These are phyloP conservation scores for Trichoderma erinaceum DNA, from an alignment of 495 filamentous ascomycete genomes.

Conservation along the genomic window DNA sequence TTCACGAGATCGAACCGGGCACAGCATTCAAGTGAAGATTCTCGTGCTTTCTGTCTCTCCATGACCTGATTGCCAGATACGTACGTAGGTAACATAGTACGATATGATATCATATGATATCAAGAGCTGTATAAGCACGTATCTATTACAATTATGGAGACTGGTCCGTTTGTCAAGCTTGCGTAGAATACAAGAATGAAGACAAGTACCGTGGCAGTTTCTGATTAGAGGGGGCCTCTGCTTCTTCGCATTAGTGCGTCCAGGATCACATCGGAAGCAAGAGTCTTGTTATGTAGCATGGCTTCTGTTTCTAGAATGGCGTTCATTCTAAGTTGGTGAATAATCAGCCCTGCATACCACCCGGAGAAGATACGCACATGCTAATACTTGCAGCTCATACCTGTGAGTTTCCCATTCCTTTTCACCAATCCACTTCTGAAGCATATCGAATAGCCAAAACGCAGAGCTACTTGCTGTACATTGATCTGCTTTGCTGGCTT, in stretches of 20 bases:
- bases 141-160: background rate
- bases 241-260: background rate
- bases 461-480: background rate
- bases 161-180: background rate
- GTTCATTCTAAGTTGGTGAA: background rate
- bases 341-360: slow-evolving; percentile 7
- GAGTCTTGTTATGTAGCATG: background rate
- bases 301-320: slow-evolving; percentile 9
- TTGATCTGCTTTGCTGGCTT: background rate
- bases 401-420: background rate
- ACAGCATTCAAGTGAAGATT: background rate
- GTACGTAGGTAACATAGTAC: no score
- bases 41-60: background rate
- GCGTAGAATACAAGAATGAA: background rate
- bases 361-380: background rate
- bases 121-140: no score
- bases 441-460: background rate
- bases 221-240: slow-evolving; percentile 4
- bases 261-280: background rate
- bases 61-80: background rate
- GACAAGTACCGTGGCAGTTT: slow-evolving; percentile 7
- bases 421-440: background rate
- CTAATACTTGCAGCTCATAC: background rate
- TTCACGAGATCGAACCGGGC: background rate
- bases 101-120: no score